A percentile compares a stretch with the other conserved stretches of the same genome.
phyloP scores from a whole-genome alignment of 805 yeast genomes.

The Sugiyamaella chiloensis region DNA sequence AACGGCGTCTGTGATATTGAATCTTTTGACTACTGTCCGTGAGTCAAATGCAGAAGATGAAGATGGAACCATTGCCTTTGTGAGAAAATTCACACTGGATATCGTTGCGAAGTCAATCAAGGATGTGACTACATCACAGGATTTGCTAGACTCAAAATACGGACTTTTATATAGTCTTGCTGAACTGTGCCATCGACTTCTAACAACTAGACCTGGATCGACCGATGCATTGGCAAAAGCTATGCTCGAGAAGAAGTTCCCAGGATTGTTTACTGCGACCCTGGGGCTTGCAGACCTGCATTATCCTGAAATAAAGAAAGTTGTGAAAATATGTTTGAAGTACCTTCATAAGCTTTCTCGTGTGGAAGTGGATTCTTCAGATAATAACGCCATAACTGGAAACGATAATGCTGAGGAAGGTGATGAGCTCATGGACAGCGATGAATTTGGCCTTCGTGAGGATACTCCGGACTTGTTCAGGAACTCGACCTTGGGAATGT shows the following conservation, averaged over 20 bases:
- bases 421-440: constrained; percentile 49
- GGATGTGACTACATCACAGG: constrained; percentile 43
- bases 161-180: constrained; percentile 53
- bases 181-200: constrained; percentile 40
- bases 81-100: constrained; percentile 72
- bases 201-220: constrained; percentile 28
- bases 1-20: constrained; percentile 58
- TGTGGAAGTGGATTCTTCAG: constrained; percentile 42
- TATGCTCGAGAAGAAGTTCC: constrained; percentile 60
- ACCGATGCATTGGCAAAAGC: constrained; percentile 52
- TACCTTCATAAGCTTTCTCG: constrained; percentile 46
- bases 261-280: constrained; percentile 50
- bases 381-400: constrained; percentile 46
- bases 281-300: constrained; percentile 70
- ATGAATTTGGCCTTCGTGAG: constrained; percentile 48
- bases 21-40: constrained; percentile 59
- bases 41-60: constrained; percentile 38
- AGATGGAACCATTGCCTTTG: constrained; percentile 68
- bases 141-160: constrained; percentile 45
- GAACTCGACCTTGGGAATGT: constrained; percentile 93
- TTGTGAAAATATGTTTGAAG: constrained; percentile 56
- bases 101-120: constrained; percentile 58
- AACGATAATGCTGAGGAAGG: constrained; percentile 30
- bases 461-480: constrained; percentile 80
- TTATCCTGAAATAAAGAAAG: constrained; percentile 60